A percentile compares a stretch with the other conserved stretches of the same genome.
Evolutionary conservation across 2,329 filamentous ascomycete genomes (phyloP).

Genomic region (Diaporthe aspalathi): DNA sequence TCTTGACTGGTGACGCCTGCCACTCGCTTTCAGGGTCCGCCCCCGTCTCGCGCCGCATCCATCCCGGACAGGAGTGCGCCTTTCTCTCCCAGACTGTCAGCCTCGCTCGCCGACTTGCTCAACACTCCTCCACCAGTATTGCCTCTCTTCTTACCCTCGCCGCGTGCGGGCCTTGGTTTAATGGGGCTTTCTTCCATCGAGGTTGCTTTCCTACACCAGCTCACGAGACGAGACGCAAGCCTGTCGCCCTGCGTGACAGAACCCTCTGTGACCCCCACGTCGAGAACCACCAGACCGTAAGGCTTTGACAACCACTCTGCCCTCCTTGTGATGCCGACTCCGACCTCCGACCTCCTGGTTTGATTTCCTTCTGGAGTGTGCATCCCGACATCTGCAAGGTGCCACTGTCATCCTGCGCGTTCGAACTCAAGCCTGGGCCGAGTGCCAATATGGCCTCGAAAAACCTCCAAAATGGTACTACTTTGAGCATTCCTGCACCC

Average conservation of each 20-base stretch:
- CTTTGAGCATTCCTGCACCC: slow-evolving; percentile 31
- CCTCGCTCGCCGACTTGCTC: slow-evolving; percentile 5
- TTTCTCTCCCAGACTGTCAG: neutral
- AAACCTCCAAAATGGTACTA: slow-evolving; percentile 51
- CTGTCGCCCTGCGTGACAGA: slow-evolving; percentile 19
- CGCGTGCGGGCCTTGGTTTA: slow-evolving; percentile 2
- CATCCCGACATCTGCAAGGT: neutral
- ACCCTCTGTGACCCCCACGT: slow-evolving; percentile 23
- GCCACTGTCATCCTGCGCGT: neutral
- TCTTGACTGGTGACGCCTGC: slow-evolving; percentile 9
- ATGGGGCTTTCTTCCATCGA: slow-evolving; percentile 21
- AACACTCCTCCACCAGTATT: neutral
- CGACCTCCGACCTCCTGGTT: neutral
- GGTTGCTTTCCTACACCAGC: neutral
- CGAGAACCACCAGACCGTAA: slow-evolving; percentile 29
- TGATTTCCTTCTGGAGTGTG: neutral
- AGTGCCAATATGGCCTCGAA: slow-evolving; percentile 49
- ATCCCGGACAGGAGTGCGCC: neutral
- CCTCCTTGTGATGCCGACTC: slow-evolving; percentile 34
- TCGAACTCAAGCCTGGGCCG: neutral
- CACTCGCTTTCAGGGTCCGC: slow-evolving; percentile 33
- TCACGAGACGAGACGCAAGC: slow-evolving; percentile 2
- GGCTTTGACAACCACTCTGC: slow-evolving; percentile 1
- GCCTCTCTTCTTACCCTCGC: neutral
- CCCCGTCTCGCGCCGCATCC: neutral